Conservation (phyloP, 305 asterid genomes). For the Fraxinus floribunda region DNA sequence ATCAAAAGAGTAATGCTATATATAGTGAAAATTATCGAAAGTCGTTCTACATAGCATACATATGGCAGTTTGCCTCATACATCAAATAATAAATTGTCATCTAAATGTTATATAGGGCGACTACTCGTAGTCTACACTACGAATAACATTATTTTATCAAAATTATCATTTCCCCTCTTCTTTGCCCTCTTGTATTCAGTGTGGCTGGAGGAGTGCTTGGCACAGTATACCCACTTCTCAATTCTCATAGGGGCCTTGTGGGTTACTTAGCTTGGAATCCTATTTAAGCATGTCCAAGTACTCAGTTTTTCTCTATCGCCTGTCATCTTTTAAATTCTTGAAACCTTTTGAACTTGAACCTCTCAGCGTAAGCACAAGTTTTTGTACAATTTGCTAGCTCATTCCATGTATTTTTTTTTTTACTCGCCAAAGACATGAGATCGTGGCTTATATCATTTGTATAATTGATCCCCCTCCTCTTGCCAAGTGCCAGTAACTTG, state of each 20-base stretch:
- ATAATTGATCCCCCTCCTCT: background rate
- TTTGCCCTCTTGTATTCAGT: constrained; percentile 32
- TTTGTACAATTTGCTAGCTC: background rate
- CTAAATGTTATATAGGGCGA: too few species aligned
- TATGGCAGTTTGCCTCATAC: too few species aligned
- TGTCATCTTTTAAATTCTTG: background rate
- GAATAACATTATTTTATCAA: too few species aligned
- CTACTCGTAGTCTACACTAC: too few species aligned
- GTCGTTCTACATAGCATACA: too few species aligned
- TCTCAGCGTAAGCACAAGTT: background rate
- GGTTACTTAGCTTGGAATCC: constrained; percentile 84
- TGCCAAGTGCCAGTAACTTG: background rate
- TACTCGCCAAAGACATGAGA: background rate
- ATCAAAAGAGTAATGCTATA: background rate
- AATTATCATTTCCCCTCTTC: background rate
- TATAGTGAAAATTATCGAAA: too few species aligned
- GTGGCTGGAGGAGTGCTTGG: constrained; percentile 50
- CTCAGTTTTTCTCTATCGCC: constrained; percentile 4
- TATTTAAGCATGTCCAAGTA: constrained; percentile 88
- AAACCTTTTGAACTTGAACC: background rate
- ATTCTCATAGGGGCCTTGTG: constrained; percentile 54
- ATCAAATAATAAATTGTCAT: too few species aligned
- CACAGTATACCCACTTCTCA: constrained; percentile 57
- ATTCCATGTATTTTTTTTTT: background rate
- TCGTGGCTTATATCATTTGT: background rate